Conservation (phyloP, 2,329 filamentous ascomycete species). For the Onygenales sp. region DNA sequence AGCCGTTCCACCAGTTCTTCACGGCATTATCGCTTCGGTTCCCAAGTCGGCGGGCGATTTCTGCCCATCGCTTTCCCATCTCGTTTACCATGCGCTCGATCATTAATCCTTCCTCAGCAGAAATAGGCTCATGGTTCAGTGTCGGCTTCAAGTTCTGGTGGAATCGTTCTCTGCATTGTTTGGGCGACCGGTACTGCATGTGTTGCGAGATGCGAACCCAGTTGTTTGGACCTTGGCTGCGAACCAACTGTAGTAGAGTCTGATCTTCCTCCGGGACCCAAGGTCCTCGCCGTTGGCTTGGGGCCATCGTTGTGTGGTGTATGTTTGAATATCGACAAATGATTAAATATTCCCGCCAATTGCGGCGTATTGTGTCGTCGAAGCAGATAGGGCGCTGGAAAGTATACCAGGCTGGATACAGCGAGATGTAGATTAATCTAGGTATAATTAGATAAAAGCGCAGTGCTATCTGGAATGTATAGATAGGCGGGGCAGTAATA, state of each 20-base stretch:
- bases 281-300: conserved; percentile 61
- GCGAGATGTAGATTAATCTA: not conserved
- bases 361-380: not conserved
- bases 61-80: conserved; percentile 83
- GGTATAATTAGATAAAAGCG: not conserved
- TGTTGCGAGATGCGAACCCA: conserved; percentile 79
- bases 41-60: conserved; percentile 72
- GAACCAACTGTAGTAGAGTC: conserved; percentile 60
- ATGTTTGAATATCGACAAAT: not conserved
- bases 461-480: not conserved
- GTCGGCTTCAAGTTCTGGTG: conserved; percentile 83
- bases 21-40: conserved; percentile 90
- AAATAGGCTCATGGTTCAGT: conserved; percentile 65
- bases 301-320: conserved; percentile 25
- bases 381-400: not conserved
- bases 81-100: conserved; percentile 70
- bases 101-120: conserved; percentile 56
- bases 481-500: not conserved
- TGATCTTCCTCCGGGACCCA: conserved; percentile 74
- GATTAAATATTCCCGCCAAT: not conserved
- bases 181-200: conserved; percentile 70
- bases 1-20: conserved; percentile 98
- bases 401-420: not conserved
- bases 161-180: conserved; percentile 90
- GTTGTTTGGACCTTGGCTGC: conserved; percentile 65